phyloP scores from a whole-genome alignment of 1,284 basidiomycete species.

The Psilocybe mexicana region DNA sequence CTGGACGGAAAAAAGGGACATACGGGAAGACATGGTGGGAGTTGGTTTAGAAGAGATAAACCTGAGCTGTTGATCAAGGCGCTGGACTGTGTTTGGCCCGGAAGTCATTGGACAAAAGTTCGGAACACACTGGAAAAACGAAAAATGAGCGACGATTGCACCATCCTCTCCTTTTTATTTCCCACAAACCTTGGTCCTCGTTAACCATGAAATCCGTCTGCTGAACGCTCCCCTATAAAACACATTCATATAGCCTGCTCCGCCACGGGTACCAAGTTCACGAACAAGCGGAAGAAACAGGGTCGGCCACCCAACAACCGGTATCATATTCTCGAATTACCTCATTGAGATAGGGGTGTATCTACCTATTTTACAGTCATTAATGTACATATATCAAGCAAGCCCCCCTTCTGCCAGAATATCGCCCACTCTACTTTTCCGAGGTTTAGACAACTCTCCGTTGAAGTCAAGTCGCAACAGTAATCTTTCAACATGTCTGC shows the following conservation, averaged over 20 bases:
- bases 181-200: constrained; percentile 13
- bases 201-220: not conserved
- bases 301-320: constrained; percentile 3
- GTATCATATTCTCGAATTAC: not conserved
- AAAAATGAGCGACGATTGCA: constrained; percentile 6
- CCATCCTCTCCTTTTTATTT: constrained; percentile 2
- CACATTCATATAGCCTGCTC: not conserved
- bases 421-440: constrained; percentile 35
- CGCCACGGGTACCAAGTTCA: not conserved
- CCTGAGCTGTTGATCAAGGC: constrained; percentile 62
- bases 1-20: constrained; percentile 29
- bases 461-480: constrained; percentile 86
- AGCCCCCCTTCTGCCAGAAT: constrained; percentile 50
- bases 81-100: constrained; percentile 41
- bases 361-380: not conserved
- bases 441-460: constrained; percentile 67
- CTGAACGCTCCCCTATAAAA: constrained; percentile 7
- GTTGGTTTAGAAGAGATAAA: constrained; percentile 48
- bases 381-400: constrained; percentile 24
- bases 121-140: constrained; percentile 13
- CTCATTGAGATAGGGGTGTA: constrained; percentile 6
- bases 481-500: constrained; percentile 80
- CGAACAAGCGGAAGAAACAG: constrained; percentile 13
- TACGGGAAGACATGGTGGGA: constrained; percentile 63
- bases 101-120: constrained; percentile 35